Conservation (phyloP, 1,284 basidiomycete species). For the Fomitopsis betulina region DNA sequence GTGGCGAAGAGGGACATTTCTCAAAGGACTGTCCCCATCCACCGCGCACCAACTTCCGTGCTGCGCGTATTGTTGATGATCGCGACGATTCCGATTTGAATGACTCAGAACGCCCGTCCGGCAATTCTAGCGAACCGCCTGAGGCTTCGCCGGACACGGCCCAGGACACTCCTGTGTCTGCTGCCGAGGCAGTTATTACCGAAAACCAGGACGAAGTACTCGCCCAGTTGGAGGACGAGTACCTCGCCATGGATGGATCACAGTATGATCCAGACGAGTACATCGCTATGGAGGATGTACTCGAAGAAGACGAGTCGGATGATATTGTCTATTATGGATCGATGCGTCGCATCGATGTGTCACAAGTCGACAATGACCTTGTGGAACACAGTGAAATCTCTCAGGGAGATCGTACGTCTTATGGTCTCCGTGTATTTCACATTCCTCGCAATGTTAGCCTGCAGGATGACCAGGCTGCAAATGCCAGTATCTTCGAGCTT, state of each 20-base stretch:
- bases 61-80: neutral
- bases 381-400: neutral
- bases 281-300: neutral
- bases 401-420: neutral
- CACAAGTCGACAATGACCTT: neutral
- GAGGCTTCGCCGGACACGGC: no score
- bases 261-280: neutral
- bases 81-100: neutral
- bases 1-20: neutral
- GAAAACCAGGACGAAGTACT: neutral
- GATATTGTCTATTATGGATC: neutral
- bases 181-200: neutral
- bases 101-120: neutral
- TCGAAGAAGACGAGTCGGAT: neutral
- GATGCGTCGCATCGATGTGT: neutral
- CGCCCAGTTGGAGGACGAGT: neutral
- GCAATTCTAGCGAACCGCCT: neutral
- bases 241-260: neutral
- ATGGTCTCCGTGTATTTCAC: neutral
- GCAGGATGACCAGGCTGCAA: neutral
- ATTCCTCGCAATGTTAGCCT: neutral
- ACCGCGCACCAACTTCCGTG: neutral
- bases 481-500: neutral
- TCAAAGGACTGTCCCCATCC: neutral
- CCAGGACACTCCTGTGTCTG: neutral